A percentile compares a stretch with the other conserved stretches of the same genome.
phyloP scores from a whole-genome alignment of 257 asterid genomes.

The Ajuga chamaepitys region DNA sequence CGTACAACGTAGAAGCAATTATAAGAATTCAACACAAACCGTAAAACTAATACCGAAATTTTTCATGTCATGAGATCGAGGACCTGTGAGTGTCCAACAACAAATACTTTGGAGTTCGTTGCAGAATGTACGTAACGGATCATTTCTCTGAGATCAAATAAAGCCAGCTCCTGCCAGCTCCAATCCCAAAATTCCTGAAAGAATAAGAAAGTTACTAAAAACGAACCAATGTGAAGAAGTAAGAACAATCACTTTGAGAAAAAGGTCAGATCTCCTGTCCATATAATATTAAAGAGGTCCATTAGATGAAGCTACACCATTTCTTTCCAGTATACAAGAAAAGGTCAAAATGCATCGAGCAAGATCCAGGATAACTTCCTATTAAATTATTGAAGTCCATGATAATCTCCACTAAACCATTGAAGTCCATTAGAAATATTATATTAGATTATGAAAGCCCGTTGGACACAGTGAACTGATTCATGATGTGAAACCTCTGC shows the following conservation, averaged over 20 bases:
- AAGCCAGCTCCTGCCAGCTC: constrained; percentile 99
- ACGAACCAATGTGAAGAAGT: constrained; percentile 6
- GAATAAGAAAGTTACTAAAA: constrained; percentile 4
- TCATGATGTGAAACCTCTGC: not conserved
- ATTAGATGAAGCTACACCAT: not conserved
- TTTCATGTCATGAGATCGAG: constrained; percentile 7
- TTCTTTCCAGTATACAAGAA: not conserved
- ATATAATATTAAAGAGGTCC: not conserved
- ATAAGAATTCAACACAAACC: constrained; percentile 10
- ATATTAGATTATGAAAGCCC: not conserved
- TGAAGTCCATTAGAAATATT: not conserved
- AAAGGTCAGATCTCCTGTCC: not conserved
- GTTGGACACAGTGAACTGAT: not conserved
- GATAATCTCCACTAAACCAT: constrained; percentile 1
- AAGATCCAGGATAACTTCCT: not conserved
- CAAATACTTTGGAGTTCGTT: constrained; percentile 58
- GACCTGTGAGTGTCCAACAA: constrained; percentile 99
- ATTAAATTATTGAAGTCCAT: not conserved
- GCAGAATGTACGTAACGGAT: constrained; percentile 47
- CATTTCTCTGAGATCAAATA: constrained; percentile 80
- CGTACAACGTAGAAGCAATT: constrained; percentile 3
- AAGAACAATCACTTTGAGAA: not conserved
- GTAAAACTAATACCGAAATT: not conserved
- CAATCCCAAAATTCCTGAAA: constrained; percentile 94
- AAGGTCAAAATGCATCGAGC: not conserved